These are phyloP conservation scores for Luvunga scandens DNA, from an alignment of 345 rosid species.

Conservation along the genomic window DNA sequence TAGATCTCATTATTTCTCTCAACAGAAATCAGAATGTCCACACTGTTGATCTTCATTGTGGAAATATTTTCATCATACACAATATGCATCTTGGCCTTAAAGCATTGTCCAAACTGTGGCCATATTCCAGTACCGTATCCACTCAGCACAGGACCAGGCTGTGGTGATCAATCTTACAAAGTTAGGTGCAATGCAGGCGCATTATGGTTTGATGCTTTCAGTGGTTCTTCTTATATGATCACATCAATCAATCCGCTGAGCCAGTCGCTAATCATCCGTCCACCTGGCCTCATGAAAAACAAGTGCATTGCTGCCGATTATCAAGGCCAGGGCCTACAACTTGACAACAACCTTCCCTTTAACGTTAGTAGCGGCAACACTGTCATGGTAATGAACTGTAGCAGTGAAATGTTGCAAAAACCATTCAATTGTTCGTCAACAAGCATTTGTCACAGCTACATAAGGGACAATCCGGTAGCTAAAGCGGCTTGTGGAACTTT, in stretches of 20 bases:
- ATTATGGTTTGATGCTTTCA: constrained; percentile 35
- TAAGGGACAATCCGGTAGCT: constrained; percentile 2
- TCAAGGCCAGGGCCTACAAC: constrained; percentile 24
- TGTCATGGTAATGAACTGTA: constrained; percentile 43
- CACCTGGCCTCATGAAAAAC: constrained; percentile 13
- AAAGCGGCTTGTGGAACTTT: constrained; percentile 17
- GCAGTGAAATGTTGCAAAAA: constrained; percentile 9
- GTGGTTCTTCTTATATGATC: constrained; percentile 33
- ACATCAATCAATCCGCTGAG: constrained; percentile 22
- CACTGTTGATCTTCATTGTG: neutral
- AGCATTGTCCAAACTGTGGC: constrained; percentile 38
- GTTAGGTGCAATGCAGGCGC: constrained; percentile 32
- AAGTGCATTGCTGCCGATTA: constrained; percentile 29
- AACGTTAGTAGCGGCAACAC: constrained; percentile 46
- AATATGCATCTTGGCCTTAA: constrained; percentile 21
- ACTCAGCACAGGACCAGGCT: constrained; percentile 38
- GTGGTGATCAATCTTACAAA: constrained; percentile 47
- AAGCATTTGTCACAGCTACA: constrained; percentile 40
- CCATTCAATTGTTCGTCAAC: constrained; percentile 39
- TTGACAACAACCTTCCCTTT: constrained; percentile 36
- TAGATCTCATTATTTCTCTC: neutral
- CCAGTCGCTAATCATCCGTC: constrained; percentile 35
- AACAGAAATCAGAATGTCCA: neutral
- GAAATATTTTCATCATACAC: neutral
- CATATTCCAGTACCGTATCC: constrained; percentile 45